Conservation (phyloP, 371 early-diverging fungal genomes). For the Phascolomyces articulosus region DNA sequence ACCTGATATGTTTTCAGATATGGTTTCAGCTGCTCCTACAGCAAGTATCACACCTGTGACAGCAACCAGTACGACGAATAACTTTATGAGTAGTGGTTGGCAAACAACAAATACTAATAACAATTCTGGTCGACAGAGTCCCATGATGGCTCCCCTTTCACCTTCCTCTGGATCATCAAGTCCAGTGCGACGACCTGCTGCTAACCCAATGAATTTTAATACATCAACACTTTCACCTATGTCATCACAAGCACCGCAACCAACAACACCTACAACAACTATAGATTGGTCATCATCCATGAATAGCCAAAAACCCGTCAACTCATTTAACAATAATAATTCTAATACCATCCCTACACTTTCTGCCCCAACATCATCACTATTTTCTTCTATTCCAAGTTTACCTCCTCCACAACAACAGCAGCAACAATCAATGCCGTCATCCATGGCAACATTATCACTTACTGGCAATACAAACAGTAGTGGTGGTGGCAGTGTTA, state of each 20-base stretch:
- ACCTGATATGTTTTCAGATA: constrained; percentile 13
- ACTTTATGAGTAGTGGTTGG: constrained; percentile 8
- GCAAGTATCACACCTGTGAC: background rate
- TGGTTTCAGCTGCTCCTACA: constrained; percentile 14
- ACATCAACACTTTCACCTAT: background rate
- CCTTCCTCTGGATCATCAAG: constrained; percentile 13
- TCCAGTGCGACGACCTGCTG: constrained; percentile 10
- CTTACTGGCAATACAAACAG: background rate
- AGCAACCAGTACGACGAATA: constrained; percentile 6
- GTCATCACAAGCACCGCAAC: background rate
- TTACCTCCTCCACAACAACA: constrained; percentile 15
- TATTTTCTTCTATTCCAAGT: constrained; percentile 10
- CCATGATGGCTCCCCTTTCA: constrained; percentile 12
- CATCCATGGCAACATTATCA: background rate
- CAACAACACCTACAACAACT: background rate
- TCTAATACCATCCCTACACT: constrained; percentile 2
- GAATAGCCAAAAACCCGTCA: background rate
- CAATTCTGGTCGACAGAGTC: constrained; percentile 12
- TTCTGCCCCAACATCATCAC: constrained; percentile 1
- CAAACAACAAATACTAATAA: background rate
- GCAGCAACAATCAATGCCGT: background rate
- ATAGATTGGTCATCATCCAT: constrained; percentile 9
- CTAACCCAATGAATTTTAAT: background rate
- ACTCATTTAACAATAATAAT: constrained; percentile 7
- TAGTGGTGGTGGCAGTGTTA: background rate